These are phyloP conservation scores for Silene uniflora DNA, from an alignment of 148 eudicot species.

Conservation along the genomic window DNA sequence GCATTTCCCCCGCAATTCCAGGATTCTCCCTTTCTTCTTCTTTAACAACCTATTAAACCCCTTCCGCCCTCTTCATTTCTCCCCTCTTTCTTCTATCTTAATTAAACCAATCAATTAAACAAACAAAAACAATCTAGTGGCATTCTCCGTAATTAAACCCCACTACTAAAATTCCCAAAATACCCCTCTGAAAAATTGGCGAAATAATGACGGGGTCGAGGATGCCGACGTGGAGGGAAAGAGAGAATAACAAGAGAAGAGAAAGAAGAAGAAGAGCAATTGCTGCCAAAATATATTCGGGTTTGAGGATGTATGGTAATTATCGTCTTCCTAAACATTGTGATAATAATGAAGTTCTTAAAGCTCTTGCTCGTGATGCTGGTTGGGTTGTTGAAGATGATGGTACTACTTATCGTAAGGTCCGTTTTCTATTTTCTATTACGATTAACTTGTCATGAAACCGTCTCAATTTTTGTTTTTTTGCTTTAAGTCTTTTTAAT, in stretches of 20 bases:
- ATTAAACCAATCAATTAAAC: not conserved
- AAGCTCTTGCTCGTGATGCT: slow-evolving; percentile 84
- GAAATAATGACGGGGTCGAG: slow-evolving; percentile 61
- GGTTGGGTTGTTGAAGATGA: slow-evolving; percentile 95
- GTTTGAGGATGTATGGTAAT: slow-evolving; percentile 74
- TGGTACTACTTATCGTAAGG: slow-evolving; percentile 87
- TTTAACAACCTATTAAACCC: too few species aligned
- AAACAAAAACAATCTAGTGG: not conserved
- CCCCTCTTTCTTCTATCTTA: not conserved
- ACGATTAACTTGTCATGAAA: too few species aligned
- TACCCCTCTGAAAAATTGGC: not conserved
- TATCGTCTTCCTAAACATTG: slow-evolving; percentile 88
- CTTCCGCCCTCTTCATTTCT: not conserved
- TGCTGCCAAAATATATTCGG: slow-evolving; percentile 89
- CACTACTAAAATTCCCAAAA: not conserved
- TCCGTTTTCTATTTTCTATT: not conserved
- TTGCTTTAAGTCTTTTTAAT: too few species aligned
- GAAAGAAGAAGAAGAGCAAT: slow-evolving; percentile 88
- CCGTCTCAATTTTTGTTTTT: too few species aligned
- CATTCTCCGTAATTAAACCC: slow-evolving; percentile 13
- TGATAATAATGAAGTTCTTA: slow-evolving; percentile 87
- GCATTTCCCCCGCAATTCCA: slow-evolving; percentile 27
- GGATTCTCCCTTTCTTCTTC: not conserved
- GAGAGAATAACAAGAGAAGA: slow-evolving; percentile 89
- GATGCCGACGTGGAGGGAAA: slow-evolving; percentile 91